Base-by-base conservation (phyloP, 768 basidiomycete species). In the Mycena sanguinolenta region DNA sequence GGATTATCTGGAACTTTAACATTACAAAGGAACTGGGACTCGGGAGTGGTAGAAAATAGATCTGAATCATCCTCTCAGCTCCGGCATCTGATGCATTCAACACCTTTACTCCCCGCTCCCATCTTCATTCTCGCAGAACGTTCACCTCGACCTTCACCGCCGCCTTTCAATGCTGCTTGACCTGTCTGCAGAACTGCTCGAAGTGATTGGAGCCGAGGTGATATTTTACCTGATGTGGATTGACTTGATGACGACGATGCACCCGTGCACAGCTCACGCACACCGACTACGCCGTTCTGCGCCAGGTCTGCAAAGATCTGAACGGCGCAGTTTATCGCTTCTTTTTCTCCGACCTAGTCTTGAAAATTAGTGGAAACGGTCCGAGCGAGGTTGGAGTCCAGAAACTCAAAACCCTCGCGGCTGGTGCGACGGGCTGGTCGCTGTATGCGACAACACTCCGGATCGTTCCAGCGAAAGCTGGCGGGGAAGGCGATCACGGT, bases 361-460 rank as follows among this genome's bases (percentile, higher is more conserved):
- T 58, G 57, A 58, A 34, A 39, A 19, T 23, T 23, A 19, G n/a
- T 23, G 4, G 21, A 58, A 10, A 39, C 4, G 36, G 9, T 12
- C 34, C 39, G 57, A 34, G 36, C 13, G 57, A 58, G 12, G 38
- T 39, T 58, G 46, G 46, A 49, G 46, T 58, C 8, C 57, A 58
- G 36, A 39, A 39, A 28, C 34, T 58, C 38, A 19, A 39, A n/a
- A n/a, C 57, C 13, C 57, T 58, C 25, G 57, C 34, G 57, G 42
- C 8, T 36, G 57, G 57, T 25, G 16, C 17, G 8, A 58, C 19
- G 17, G 21, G 46, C 14, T 58, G 57, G 34, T 58, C 57, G 21
- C 21, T 25, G 23, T 28, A 58, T n/a, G 57, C 46, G n/a, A 49
- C 9, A 23, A 23, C n/a, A 23, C 46, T 49, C n/a, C n/a, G n/a